Evolutionary conservation across 2,329 filamentous ascomycete genomes (phyloP).

Genomic region (Penicillium janthinellum): DNA sequence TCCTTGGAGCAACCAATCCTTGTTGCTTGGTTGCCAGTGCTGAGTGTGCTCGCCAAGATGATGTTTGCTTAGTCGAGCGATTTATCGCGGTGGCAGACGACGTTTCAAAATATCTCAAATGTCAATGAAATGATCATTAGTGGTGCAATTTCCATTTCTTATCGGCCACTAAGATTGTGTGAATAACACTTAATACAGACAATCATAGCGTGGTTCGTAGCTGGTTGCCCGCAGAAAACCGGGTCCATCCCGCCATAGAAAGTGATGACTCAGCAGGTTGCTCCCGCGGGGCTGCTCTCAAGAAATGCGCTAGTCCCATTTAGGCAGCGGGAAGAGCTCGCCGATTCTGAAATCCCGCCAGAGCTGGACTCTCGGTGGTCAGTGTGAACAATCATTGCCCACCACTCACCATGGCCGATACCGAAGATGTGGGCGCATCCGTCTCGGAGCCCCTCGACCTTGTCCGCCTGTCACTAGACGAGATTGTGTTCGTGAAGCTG

Average conservation of each 20-base stretch:
- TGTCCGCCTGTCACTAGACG: slow-evolving; percentile 89
- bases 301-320: slow-evolving; percentile 19
- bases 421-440: slow-evolving; percentile 69
- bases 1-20: not conserved
- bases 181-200: too few relatives aligned
- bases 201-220: too few relatives aligned
- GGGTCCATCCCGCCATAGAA: too few relatives aligned
- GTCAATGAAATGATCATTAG: not conserved
- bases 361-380: not conserved
- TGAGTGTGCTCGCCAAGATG: not conserved
- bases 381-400: not conserved
- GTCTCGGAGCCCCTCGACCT: slow-evolving; percentile 93
- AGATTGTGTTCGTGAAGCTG: slow-evolving; percentile 96
- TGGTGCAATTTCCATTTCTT: too few relatives aligned
- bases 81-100: not conserved
- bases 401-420: slow-evolving; percentile 71
- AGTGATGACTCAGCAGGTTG: slow-evolving; percentile 19
- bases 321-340: slow-evolving; percentile 22
- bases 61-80: not conserved
- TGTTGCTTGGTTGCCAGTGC: not conserved
- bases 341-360: slow-evolving; percentile 17
- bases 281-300: too few relatives aligned
- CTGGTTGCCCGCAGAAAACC: too few relatives aligned
- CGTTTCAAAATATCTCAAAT: not conserved
- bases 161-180: too few relatives aligned